Evolutionary conservation across 345 rosid species (phyloP), one percentile per base, ranked within the genome.

Genomic region (Gossypium herbaceum): DNA sequence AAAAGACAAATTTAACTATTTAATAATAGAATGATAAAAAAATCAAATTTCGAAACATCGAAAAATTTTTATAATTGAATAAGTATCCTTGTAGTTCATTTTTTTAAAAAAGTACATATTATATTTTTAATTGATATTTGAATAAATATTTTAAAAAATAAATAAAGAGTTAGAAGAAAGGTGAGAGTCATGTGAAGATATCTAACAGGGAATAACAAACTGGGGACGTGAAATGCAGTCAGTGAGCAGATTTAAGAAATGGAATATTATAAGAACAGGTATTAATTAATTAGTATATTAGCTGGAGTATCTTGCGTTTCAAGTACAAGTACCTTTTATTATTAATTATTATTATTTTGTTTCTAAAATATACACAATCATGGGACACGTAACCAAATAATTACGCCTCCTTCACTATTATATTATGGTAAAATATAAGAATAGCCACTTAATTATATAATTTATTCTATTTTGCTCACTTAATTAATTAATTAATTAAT

Each of bases 171-270:
- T 12, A 48, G 52, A 3, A 48, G 52, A 12, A 48, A 48, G 17
- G 52, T 12, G 16, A 2, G 79, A 76, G 80, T 16, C 80, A 17
- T 15, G 82, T 71, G 7, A 68, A 56, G 12, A 7, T 47, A 64
- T 20, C 51, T 71, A 61, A 78, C 60, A 24, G 52, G 52, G 52
- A 48, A 48, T 0, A 48, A 10, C 12, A 48, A 48, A 48, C 0
- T 48, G 52, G 52, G 52, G 52, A 48, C 84, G 87, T 84, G 87
- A 83, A 8, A 73, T 39, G 76, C 44, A 52, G 78, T 77, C 54
- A 45, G 50, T 9, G 3, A 25, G 12, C 4, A 12, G 13, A 59
- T 22, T 11, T 52, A 55, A n/a, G 58, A n/a, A 55, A 17, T 2
- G 58, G 57, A 16, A 52, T 52, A 52, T 45, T 45, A 13, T 50